Conservation (phyloP, 2,329 filamentous ascomycete species). For the Trichocomaceae sp. region DNA sequence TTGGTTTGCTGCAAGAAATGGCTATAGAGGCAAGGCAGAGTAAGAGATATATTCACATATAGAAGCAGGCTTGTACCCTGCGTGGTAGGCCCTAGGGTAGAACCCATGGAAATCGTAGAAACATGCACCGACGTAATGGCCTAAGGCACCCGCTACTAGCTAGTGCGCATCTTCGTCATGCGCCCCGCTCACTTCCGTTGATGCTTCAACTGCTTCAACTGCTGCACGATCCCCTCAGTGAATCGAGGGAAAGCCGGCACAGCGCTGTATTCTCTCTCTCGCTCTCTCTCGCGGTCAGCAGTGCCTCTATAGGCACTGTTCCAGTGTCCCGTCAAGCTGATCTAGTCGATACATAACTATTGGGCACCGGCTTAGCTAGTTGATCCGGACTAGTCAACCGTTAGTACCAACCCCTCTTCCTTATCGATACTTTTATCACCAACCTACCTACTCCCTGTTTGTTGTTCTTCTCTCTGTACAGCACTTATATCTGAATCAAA, state of each 20-base stretch:
- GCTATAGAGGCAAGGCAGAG: no score
- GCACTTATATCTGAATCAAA: not conserved
- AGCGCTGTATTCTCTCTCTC: no score
- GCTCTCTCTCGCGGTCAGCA: not conserved
- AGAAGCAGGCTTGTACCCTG: not conserved
- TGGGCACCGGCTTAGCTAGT: slow-evolving; percentile 6
- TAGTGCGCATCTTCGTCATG: slow-evolving; percentile 12
- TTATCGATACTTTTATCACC: slow-evolving; percentile 7
- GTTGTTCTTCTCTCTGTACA: not conserved
- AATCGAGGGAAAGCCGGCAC: not conserved
- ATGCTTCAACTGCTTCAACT: not conserved
- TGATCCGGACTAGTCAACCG: not conserved
- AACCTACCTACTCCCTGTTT: not conserved
- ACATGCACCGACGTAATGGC: not conserved
- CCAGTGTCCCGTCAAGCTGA: not conserved
- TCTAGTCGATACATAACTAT: not conserved
- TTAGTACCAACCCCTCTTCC: slow-evolving; percentile 3
- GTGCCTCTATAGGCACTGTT: not conserved
- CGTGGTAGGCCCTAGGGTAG: no score
- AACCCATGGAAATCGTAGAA: no score
- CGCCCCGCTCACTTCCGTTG: slow-evolving; percentile 12
- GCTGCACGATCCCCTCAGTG: not conserved
- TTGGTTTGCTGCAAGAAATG: no score
- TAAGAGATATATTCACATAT: not conserved
- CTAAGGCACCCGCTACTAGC: not conserved